phyloP scores from a whole-genome alignment of 2,329 filamentous ascomycete genomes.

The Volutella citrinella region DNA sequence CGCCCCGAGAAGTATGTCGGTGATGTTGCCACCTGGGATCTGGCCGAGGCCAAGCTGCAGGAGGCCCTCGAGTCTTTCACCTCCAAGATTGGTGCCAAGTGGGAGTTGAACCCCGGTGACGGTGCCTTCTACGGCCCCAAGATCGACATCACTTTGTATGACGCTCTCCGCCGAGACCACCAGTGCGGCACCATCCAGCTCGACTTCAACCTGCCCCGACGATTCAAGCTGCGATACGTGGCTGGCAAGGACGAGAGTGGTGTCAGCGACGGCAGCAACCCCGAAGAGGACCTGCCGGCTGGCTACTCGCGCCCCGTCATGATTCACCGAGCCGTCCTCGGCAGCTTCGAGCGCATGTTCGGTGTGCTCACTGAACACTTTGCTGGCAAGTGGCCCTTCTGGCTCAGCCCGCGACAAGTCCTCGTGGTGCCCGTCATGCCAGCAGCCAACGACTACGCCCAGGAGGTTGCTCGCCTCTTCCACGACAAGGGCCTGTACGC shows the following conservation, averaged over 20 bases:
- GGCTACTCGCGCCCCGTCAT: slow-evolving; percentile 80
- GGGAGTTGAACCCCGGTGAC: slow-evolving; percentile 92
- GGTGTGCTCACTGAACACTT: slow-evolving; percentile 83
- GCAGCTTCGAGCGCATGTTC: slow-evolving; percentile 65
- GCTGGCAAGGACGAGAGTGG: slow-evolving; percentile 50
- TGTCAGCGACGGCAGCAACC: slow-evolving; percentile 42
- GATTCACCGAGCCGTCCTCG: slow-evolving; percentile 79
- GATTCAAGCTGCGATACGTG: slow-evolving; percentile 40
- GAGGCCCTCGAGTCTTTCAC: slow-evolving; percentile 77
- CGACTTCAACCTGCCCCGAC: slow-evolving; percentile 70
- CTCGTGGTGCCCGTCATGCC: slow-evolving; percentile 61
- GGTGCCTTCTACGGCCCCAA: slow-evolving; percentile 98
- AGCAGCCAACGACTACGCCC: slow-evolving; percentile 74
- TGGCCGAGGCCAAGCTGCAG: slow-evolving; percentile 78
- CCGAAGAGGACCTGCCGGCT: slow-evolving; percentile 49
- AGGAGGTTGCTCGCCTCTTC: slow-evolving; percentile 69
- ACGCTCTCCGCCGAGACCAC: slow-evolving; percentile 71
- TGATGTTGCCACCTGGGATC: slow-evolving; percentile 81
- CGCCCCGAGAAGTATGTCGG: slow-evolving; percentile 86
- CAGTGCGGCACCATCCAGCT: slow-evolving; percentile 80
- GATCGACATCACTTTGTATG: slow-evolving; percentile 93
- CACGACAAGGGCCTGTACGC: slow-evolving; percentile 66
- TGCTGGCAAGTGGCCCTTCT: slow-evolving; percentile 85
- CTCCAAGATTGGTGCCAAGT: slow-evolving; percentile 57
- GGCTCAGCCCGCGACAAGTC: slow-evolving; percentile 81